Evolutionary conservation across 2,329 filamentous ascomycete genomes (phyloP).

Genomic region (Xylariaceae sp.): DNA sequence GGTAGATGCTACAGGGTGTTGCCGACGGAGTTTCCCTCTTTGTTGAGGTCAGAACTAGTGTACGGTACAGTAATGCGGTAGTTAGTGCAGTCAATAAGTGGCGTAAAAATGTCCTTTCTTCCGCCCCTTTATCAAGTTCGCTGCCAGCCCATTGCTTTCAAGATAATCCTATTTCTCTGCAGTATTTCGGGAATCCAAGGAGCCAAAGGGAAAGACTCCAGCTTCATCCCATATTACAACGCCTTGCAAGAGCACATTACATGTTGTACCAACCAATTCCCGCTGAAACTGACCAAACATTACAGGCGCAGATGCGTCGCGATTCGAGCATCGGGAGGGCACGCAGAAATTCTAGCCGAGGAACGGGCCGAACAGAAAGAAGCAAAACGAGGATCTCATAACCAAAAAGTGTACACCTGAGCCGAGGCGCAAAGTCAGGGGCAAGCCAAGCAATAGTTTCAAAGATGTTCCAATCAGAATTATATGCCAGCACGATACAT

Average conservation of each 20-base stretch:
- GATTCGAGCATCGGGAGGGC: background rate
- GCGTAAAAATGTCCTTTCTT: slow-evolving; percentile 10
- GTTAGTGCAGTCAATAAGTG: background rate
- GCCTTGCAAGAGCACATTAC: too few relatives aligned
- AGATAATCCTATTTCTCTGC: background rate
- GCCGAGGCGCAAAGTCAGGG: background rate
- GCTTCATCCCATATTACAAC: background rate
- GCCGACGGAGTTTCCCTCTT: slow-evolving; percentile 4
- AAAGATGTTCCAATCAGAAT: slow-evolving; percentile 13
- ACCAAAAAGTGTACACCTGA: background rate
- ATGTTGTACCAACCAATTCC: background rate
- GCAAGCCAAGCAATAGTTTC: background rate
- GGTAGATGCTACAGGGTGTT: slow-evolving; percentile 17
- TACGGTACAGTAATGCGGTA: background rate
- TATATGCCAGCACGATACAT: slow-evolving; percentile 7
- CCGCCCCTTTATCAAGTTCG: slow-evolving; percentile 3
- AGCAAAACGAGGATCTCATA: background rate
- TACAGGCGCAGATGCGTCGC: background rate
- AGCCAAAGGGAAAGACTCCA: slow-evolving; percentile 9
- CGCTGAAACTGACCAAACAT: slow-evolving; percentile 10
- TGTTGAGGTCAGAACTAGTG: slow-evolving; percentile 7
- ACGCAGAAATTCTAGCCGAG: slow-evolving; percentile 1
- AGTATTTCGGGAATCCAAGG: background rate
- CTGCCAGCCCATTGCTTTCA: background rate
- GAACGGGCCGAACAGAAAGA: slow-evolving; percentile 3